These are phyloP conservation scores for Spathaspora passalidarum DNA, from an alignment of 805 yeast species.

Conservation along the genomic window DNA sequence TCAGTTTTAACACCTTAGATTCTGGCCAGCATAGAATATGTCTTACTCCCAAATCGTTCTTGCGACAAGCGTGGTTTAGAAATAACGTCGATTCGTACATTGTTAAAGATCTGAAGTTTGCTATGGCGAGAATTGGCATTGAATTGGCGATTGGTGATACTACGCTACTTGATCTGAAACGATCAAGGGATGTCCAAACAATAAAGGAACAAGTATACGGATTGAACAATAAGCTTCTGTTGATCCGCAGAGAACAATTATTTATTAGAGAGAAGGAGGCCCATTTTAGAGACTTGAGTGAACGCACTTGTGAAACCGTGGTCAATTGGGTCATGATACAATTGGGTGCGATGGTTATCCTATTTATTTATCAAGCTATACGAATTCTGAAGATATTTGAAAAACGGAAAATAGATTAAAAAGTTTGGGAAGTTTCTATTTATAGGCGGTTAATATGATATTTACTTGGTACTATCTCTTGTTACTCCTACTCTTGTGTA, in stretches of 20 bases:
- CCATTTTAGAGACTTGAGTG: constrained; percentile 22
- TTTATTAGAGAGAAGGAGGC: constrained; percentile 28
- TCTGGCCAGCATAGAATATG: constrained; percentile 26
- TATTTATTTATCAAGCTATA: constrained; percentile 17
- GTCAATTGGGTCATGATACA: constrained; percentile 21
- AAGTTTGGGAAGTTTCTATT: too few species aligned
- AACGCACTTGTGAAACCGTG: constrained; percentile 20
- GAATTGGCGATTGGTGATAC: constrained; percentile 23
- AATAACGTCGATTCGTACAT: constrained; percentile 11
- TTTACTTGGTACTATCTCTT: too few species aligned
- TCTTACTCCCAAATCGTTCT: constrained; percentile 23
- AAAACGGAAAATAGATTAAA: constrained; percentile 8
- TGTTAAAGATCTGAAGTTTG: constrained; percentile 19
- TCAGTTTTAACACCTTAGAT: constrained; percentile 23
- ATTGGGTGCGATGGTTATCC: constrained; percentile 10
- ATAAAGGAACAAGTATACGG: constrained; percentile 54
- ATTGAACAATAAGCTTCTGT: constrained; percentile 54
- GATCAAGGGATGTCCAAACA: constrained; percentile 47
- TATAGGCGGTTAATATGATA: too few species aligned
- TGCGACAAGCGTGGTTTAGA: constrained; percentile 14
- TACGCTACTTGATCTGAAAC: constrained; percentile 24
- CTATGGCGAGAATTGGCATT: constrained; percentile 15
- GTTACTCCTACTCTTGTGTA: too few species aligned
- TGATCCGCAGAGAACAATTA: constrained; percentile 63
- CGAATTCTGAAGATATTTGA: constrained; percentile 16